A percentile compares a stretch with the other conserved stretches of the same genome.
Evolutionary conservation across 352 stramenopile genomes (phyloP).

Genomic region (Stramenopiles sp.): DNA sequence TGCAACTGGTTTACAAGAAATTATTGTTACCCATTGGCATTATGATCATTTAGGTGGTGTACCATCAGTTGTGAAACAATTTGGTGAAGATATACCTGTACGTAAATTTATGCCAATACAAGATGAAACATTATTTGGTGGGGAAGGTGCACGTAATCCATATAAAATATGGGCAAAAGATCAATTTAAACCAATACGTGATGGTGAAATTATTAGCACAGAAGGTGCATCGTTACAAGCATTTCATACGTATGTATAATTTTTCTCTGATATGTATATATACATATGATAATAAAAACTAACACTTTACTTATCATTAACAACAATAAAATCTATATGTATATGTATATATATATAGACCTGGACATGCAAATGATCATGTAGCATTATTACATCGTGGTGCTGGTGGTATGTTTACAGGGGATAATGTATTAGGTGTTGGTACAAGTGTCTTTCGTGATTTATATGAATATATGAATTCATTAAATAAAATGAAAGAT

Average conservation of each 20-base stretch:
- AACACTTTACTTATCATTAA: too few relatives aligned
- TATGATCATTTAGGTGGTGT: conserved; percentile 62
- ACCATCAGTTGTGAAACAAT: conserved; percentile 10
- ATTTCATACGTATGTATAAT: too few relatives aligned
- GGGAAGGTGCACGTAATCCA: neutral
- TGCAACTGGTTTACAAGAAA: too few relatives aligned
- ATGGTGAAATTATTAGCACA: neutral
- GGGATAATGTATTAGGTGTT: conserved; percentile 51
- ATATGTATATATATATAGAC: conserved; percentile 53
- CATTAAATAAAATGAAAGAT: conserved; percentile 33
- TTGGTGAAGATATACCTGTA: neutral
- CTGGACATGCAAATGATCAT: conserved; percentile 57
- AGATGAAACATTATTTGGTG: neutral
- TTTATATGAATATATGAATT: conserved; percentile 46
- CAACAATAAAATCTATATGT: too few relatives aligned
- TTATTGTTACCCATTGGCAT: conserved; percentile 65
- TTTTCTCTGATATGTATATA: too few relatives aligned
- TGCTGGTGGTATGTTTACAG: conserved; percentile 36
- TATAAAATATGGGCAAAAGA: neutral
- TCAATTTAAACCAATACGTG: neutral
- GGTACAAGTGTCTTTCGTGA: conserved; percentile 61
- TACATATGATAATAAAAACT: too few relatives aligned
- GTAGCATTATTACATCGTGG: conserved; percentile 44
- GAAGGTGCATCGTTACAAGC: neutral
- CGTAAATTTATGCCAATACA: neutral